Evolutionary conservation across 805 yeast species (phyloP).

Genomic region (Candida vartiovaarae): DNA sequence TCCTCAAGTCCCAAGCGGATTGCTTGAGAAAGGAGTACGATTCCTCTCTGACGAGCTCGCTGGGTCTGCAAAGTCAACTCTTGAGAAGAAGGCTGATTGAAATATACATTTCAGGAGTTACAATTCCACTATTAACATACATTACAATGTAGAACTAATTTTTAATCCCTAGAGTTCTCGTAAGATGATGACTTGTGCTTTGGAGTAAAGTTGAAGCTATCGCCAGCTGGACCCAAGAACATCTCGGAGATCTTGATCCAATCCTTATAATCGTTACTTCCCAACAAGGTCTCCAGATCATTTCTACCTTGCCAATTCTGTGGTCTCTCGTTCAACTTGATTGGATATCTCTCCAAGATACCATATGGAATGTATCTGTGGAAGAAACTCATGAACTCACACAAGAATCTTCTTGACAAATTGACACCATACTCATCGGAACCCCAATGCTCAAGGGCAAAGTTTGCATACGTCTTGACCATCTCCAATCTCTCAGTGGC

Average conservation of each 20-base stretch:
- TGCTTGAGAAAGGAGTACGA: slow-evolving; percentile 62
- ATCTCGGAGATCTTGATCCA: slow-evolving; percentile 91
- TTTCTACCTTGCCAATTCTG: slow-evolving; percentile 90
- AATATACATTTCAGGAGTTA: background rate
- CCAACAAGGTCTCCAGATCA: slow-evolving; percentile 85
- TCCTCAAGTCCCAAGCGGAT: slow-evolving; percentile 67
- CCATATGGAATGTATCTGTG: slow-evolving; percentile 95
- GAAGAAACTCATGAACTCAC: slow-evolving; percentile 91
- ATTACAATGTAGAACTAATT: too few species aligned
- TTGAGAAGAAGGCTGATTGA: slow-evolving; percentile 11
- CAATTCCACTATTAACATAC: background rate
- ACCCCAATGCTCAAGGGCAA: slow-evolving; percentile 96
- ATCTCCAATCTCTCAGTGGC: slow-evolving; percentile 85
- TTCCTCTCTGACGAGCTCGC: slow-evolving; percentile 19
- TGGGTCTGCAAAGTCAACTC: slow-evolving; percentile 1
- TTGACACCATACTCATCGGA: slow-evolving; percentile 92
- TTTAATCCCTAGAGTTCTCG: slow-evolving; percentile 19
- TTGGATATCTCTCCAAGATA: slow-evolving; percentile 80
- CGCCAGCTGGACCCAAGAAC: slow-evolving; percentile 85
- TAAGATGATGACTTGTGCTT: slow-evolving; percentile 93
- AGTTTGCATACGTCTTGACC: slow-evolving; percentile 59
- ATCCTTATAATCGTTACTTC: slow-evolving; percentile 77
- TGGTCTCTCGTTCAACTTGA: slow-evolving; percentile 88
- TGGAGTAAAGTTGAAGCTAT: slow-evolving; percentile 72
- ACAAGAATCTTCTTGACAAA: slow-evolving; percentile 79